Conservation (phyloP, 139 green algal species). For the Chlorella ohadii region DNA sequence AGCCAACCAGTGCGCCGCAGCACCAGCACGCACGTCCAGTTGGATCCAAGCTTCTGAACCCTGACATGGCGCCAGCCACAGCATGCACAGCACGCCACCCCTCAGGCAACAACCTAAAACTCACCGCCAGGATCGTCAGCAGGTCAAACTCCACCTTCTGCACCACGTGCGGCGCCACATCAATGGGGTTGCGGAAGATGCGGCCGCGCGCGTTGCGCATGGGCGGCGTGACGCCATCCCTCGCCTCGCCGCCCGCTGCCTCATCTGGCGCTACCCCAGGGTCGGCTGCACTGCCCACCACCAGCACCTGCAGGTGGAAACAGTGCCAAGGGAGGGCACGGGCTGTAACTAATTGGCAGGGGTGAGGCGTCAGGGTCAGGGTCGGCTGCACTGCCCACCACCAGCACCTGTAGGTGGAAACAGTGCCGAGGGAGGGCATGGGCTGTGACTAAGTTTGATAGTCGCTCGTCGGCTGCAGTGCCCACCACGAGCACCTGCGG, state of each 20-base stretch:
- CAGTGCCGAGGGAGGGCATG: neutral
- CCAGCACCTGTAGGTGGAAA: constrained; percentile 46
- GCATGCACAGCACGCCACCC: no score
- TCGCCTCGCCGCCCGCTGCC: constrained; percentile 28
- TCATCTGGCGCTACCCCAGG: constrained; percentile 32
- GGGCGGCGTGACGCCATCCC: constrained; percentile 79
- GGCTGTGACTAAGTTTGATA: neutral
- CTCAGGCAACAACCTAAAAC: no score
- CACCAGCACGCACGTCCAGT: no score
- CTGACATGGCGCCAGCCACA: no score
- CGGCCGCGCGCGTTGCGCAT: constrained; percentile 72
- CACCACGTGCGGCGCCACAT: constrained; percentile 50
- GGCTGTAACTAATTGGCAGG: neutral
- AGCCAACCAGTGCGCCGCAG: no score
- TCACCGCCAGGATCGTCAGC: constrained; percentile 63
- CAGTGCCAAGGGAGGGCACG: neutral
- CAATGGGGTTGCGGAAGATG: constrained; percentile 65
- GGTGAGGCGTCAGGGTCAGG: no score
- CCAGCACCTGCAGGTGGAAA: constrained; percentile 46
- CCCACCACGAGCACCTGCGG: constrained; percentile 70
- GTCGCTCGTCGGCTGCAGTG: neutral
- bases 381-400: constrained; percentile 48
- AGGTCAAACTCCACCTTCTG: constrained; percentile 66
- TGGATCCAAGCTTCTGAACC: no score
- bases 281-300: constrained; percentile 48